Conservation (phyloP, 768 basidiomycete species). For the Termitomyces sp. region DNA sequence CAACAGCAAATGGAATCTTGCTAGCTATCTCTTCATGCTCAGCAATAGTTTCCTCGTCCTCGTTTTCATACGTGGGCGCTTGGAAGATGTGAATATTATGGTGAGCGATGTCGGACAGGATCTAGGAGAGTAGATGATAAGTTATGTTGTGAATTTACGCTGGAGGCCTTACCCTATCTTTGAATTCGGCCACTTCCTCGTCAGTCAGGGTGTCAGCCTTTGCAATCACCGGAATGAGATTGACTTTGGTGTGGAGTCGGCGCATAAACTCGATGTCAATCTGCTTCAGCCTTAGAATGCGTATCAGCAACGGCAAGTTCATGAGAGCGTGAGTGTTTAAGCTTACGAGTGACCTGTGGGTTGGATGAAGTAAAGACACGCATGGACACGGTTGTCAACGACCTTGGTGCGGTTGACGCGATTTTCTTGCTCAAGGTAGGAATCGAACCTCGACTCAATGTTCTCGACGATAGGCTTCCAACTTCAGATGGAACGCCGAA, state of each 20-base stretch:
- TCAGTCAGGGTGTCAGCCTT: slow-evolving; percentile 98
- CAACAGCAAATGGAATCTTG: slow-evolving; percentile 98
- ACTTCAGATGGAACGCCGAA: slow-evolving; percentile 35
- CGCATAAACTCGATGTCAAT: slow-evolving; percentile 99
- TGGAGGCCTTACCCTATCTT: slow-evolving; percentile 64
- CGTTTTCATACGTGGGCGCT: slow-evolving; percentile 95
- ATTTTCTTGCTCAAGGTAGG: slow-evolving; percentile 98
- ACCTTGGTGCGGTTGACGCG: slow-evolving; percentile 93
- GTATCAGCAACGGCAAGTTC: not conserved
- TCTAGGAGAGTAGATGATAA: slow-evolving; percentile 37
- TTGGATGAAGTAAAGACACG: slow-evolving; percentile 98
- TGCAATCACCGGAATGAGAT: slow-evolving; percentile 97
- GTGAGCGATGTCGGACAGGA: slow-evolving; percentile 87
- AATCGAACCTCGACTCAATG: slow-evolving; percentile 96
- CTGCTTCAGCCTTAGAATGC: slow-evolving; percentile 77
- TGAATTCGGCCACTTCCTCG: slow-evolving; percentile 90
- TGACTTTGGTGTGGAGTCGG: slow-evolving; percentile 93
- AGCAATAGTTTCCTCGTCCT: slow-evolving; percentile 96
- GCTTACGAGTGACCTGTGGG: slow-evolving; percentile 96
- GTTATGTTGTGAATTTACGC: slow-evolving; percentile 4
- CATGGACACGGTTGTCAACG: slow-evolving; percentile 95
- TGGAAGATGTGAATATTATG: slow-evolving; percentile 99
- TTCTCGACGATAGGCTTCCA: slow-evolving; percentile 99
- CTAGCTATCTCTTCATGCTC: slow-evolving; percentile 97
- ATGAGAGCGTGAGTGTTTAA: slow-evolving; percentile 1